These are phyloP conservation scores for Coemansia sp. DNA, from an alignment of 192 early-diverging fungal species.

Conservation along the genomic window DNA sequence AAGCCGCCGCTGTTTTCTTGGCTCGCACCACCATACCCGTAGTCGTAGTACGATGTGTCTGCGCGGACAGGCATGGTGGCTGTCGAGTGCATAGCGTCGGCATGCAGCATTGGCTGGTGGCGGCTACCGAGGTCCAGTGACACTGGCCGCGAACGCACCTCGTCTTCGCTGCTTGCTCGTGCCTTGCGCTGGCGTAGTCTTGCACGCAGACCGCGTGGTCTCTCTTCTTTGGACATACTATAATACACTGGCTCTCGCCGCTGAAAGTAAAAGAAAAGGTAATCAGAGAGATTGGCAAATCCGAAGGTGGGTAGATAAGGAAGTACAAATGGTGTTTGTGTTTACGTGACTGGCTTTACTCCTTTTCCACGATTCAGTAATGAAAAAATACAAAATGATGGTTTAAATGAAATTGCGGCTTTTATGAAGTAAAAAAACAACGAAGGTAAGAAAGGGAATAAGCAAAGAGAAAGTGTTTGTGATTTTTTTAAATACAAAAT, in stretches of 20 bases:
- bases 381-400: background rate
- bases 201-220: conserved; percentile 46
- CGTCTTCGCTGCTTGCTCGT: conserved; percentile 47
- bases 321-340: background rate
- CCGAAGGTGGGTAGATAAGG: conserved; percentile 1
- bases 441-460: background rate
- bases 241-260: background rate
- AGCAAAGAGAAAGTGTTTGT: background rate
- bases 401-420: background rate
- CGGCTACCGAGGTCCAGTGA: conserved; percentile 42
- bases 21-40: background rate
- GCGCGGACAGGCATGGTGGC: conserved; percentile 33
- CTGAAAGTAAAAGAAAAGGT: background rate
- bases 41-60: background rate
- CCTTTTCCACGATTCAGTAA: background rate
- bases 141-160: conserved; percentile 36
- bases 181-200: conserved; percentile 44
- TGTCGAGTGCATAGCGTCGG: conserved; percentile 34
- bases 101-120: conserved; percentile 17
- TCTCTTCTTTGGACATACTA: conserved; percentile 40
- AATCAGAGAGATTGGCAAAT: background rate
- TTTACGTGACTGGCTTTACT: too few species aligned
- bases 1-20: conserved; percentile 24
- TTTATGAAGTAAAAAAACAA: background rate
- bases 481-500: too few species aligned